phyloP scores from a whole-genome alignment of 768 basidiomycete species.

The Austroboletus eburneus region DNA sequence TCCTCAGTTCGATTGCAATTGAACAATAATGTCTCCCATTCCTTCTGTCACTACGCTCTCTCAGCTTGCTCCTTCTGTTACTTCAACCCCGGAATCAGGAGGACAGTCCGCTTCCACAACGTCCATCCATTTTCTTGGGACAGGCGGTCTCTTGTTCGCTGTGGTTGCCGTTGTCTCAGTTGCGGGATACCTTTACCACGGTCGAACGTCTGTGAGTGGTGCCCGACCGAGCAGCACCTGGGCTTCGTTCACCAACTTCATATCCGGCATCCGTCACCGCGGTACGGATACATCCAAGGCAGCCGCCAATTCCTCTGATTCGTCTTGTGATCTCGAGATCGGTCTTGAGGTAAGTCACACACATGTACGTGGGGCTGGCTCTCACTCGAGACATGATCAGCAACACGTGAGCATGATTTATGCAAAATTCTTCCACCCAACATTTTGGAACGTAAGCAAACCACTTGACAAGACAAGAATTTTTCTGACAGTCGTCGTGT shows the following conservation, averaged over 20 bases:
- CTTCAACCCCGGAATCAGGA: neutral
- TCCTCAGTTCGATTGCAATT: neutral
- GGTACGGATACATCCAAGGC: neutral
- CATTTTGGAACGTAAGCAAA: conserved; percentile 14
- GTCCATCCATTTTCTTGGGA: conserved; percentile 3
- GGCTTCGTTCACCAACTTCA: conserved; percentile 3
- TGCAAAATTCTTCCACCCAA: conserved; percentile 20
- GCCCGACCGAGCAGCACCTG: neutral
- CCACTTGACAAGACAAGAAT: neutral
- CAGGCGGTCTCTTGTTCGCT: conserved; percentile 16
- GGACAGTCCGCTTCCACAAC: neutral
- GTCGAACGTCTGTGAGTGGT: neutral
- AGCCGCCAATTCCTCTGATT: neutral
- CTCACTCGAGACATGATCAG: neutral
- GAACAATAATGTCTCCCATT: conserved; percentile 17
- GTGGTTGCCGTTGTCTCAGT: conserved; percentile 11
- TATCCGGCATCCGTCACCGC: conserved; percentile 7
- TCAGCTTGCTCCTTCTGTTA: conserved; percentile 1
- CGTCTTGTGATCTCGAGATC: conserved; percentile 7
- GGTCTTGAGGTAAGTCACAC: conserved; percentile 7
- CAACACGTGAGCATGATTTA: conserved; percentile 20
- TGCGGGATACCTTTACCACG: conserved; percentile 13
- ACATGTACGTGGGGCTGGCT: neutral
- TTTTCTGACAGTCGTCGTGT: neutral
- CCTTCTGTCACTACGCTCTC: conserved; percentile 6